These are phyloP conservation scores for Globisporangium yorkense DNA, from an alignment of 352 stramenopile species.

Conservation along the genomic window DNA sequence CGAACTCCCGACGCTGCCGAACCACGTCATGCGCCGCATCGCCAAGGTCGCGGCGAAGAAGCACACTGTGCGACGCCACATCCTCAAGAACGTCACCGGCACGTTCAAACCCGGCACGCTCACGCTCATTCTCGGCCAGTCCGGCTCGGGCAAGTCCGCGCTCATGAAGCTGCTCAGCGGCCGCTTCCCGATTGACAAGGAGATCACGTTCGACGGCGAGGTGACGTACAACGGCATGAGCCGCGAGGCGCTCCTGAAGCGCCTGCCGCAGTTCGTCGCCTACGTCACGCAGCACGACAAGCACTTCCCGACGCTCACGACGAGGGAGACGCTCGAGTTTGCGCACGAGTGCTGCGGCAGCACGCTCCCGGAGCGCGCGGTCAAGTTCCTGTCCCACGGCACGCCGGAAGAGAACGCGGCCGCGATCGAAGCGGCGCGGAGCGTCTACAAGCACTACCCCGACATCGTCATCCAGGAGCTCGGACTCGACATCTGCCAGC, in stretches of 20 bases:
- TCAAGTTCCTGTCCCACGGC: slow-evolving; percentile 29
- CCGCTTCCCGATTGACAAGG: slow-evolving; percentile 40
- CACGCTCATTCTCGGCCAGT: slow-evolving; percentile 53
- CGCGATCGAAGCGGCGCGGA: slow-evolving; percentile 25
- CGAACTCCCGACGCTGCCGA: slow-evolving; percentile 33
- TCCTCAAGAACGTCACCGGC: slow-evolving; percentile 13
- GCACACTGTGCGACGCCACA: slow-evolving; percentile 10
- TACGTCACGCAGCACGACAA: slow-evolving; percentile 48
- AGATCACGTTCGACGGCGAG: slow-evolving; percentile 29
- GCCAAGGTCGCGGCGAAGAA: slow-evolving; percentile 14
- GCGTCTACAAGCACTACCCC: slow-evolving; percentile 41
- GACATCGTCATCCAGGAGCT: slow-evolving; percentile 46
- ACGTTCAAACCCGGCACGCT: slow-evolving; percentile 41
- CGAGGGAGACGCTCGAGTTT: slow-evolving; percentile 50
- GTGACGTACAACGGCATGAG: slow-evolving; percentile 49
- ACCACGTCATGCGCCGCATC: slow-evolving; percentile 26
- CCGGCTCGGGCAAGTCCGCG: slow-evolving; percentile 44
- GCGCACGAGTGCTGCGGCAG: slow-evolving; percentile 48
- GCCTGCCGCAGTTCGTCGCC: slow-evolving; percentile 37
- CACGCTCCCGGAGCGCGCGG: slow-evolving; percentile 20
- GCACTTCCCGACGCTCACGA: slow-evolving; percentile 45
- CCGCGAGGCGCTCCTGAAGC: slow-evolving; percentile 23
- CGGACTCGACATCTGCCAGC: slow-evolving; percentile 44
- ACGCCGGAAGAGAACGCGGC: slow-evolving; percentile 35
- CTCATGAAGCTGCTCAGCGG: slow-evolving; percentile 54